Conservation (phyloP, 805 yeast genomes). For the Lipomyces sp. region DNA sequence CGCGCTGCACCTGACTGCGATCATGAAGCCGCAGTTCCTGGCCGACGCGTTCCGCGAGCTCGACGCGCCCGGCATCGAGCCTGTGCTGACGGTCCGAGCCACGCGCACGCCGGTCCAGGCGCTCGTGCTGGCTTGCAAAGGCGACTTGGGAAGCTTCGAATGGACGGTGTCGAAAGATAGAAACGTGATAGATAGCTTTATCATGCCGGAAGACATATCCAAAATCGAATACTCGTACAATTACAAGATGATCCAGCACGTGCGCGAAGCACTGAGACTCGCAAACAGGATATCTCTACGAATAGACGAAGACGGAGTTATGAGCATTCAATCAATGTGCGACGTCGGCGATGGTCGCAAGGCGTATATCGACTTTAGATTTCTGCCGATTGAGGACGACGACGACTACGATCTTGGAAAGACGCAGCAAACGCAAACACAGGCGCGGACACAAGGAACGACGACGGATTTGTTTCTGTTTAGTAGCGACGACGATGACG, state of each 20-base stretch:
- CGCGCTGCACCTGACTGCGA: constrained; percentile 8
- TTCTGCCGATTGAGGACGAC: constrained; percentile 23
- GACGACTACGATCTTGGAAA: not conserved
- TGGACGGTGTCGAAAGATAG: constrained; percentile 15
- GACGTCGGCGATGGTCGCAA: constrained; percentile 30
- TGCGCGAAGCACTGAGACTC: constrained; percentile 28
- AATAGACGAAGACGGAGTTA: constrained; percentile 24
- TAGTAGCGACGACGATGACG: not conserved
- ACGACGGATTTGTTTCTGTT: not conserved
- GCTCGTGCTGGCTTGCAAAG: constrained; percentile 4
- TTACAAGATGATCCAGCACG: constrained; percentile 13
- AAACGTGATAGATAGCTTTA: constrained; percentile 13
- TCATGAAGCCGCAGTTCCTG: constrained; percentile 18
- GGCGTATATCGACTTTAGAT: constrained; percentile 29
- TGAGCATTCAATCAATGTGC: constrained; percentile 31
- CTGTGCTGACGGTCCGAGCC: constrained; percentile 2
- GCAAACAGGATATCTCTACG: constrained; percentile 27
- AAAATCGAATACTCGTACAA: not conserved
- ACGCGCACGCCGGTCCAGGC: not conserved
- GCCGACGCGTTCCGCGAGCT: constrained; percentile 25
- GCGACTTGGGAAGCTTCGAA: constrained; percentile 21
- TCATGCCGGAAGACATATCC: not conserved
- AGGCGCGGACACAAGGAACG: not conserved
- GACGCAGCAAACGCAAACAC: not conserved
- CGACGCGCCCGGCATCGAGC: constrained; percentile 19